phyloP scores from a whole-genome alignment of 192 early-diverging fungal genomes.

The Spizellomyces punctatus region DNA sequence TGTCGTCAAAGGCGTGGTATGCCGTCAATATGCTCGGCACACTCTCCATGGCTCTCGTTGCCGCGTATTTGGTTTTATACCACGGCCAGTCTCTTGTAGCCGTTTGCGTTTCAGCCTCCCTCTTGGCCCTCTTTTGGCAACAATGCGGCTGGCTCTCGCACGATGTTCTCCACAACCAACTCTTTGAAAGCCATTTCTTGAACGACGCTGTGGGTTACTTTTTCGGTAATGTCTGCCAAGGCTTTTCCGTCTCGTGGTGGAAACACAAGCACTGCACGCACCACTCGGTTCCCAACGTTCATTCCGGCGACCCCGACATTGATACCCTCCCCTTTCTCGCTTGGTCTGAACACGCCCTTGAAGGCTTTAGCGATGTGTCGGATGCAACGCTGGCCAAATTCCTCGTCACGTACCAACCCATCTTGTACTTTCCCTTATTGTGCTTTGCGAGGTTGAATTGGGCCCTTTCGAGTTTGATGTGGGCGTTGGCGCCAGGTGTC shows the following conservation, averaged over 20 bases:
- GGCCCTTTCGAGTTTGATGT: slow-evolving; percentile 67
- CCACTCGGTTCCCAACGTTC: slow-evolving; percentile 79
- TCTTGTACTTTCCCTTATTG: slow-evolving; percentile 72
- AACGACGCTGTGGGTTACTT: slow-evolving; percentile 70
- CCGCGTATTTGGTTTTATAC: slow-evolving; percentile 51
- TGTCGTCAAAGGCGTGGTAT: slow-evolving; percentile 74
- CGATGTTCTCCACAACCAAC: slow-evolving; percentile 81
- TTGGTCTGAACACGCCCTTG: slow-evolving; percentile 68
- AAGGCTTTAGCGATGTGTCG: slow-evolving; percentile 51
- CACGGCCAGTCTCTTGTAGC: slow-evolving; percentile 59
- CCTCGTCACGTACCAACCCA: slow-evolving; percentile 59
- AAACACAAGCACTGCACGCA: slow-evolving; percentile 90
- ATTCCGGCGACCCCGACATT: slow-evolving; percentile 82
- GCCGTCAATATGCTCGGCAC: slow-evolving; percentile 60
- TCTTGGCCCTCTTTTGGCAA: slow-evolving; percentile 79
- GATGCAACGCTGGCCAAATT: slow-evolving; percentile 59
- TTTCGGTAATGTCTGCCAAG: slow-evolving; percentile 74
- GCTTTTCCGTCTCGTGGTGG: slow-evolving; percentile 81
- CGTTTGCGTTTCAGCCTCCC: slow-evolving; percentile 54
- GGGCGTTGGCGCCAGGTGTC: slow-evolving; percentile 48
- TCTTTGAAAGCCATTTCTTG: slow-evolving; percentile 66
- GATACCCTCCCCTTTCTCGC: slow-evolving; percentile 78
- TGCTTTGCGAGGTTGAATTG: slow-evolving; percentile 77
- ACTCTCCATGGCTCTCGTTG: slow-evolving; percentile 50
- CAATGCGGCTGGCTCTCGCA: slow-evolving; percentile 84